Percentiles rank a stretch among this genome's conserved stretches.
Evolutionary conservation across 106 monocot species (phyloP).

Genomic region (Phalaenopsis aphrodite): DNA sequence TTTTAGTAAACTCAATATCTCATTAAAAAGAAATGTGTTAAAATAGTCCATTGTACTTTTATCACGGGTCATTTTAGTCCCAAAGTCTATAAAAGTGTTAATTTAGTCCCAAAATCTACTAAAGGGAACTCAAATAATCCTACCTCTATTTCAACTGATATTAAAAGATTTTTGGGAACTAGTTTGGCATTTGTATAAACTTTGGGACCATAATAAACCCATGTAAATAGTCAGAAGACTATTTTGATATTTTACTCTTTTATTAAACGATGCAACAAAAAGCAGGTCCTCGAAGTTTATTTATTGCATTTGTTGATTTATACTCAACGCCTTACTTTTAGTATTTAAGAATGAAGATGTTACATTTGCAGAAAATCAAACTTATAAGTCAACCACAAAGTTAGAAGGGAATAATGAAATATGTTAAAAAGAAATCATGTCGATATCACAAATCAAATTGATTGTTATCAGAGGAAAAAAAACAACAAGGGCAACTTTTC

Average conservation of each 20-base stretch:
- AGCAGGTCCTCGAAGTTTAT: not conserved
- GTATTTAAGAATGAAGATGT: not conserved
- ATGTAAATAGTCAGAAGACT: too few species aligned
- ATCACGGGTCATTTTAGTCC: too few species aligned
- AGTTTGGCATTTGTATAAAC: too few species aligned
- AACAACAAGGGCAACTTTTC: not conserved
- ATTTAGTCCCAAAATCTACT: too few species aligned
- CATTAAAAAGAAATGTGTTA: not conserved
- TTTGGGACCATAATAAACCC: too few species aligned
- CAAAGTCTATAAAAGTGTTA: too few species aligned
- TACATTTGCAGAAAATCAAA: not conserved
- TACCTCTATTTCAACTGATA: too few species aligned
- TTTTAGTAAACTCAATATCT: not conserved
- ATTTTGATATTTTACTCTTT: too few species aligned
- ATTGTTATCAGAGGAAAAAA: not conserved
- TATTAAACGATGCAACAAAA: not conserved
- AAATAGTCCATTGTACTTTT: too few species aligned
- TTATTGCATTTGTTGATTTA: not conserved
- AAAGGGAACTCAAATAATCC: too few species aligned
- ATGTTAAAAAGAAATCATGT: not conserved
- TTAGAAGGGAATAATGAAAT: not conserved
- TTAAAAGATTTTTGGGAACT: too few species aligned
- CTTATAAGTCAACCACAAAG: not conserved
- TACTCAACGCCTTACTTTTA: not conserved
- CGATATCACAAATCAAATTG: not conserved